These are phyloP conservation scores for Colletotrichum plurivorum DNA, from an alignment of 2,329 filamentous ascomycete genomes.

Conservation along the genomic window DNA sequence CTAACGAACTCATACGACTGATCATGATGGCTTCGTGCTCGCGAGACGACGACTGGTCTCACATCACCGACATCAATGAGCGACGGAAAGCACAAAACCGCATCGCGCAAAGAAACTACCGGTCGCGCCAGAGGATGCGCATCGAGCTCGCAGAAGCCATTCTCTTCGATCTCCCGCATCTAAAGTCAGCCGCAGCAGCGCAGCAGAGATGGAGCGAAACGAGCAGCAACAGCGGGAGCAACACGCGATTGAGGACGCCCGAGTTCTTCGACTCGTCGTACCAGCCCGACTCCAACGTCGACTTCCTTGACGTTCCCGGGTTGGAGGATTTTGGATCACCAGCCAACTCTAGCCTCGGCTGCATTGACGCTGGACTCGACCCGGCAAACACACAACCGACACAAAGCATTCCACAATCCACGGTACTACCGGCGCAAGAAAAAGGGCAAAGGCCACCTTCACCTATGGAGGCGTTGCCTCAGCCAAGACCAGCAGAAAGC, in stretches of 20 bases:
- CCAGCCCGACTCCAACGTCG: not conserved
- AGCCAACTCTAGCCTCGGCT: not conserved
- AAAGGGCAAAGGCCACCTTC: not conserved
- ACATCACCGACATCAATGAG: constrained; percentile 45
- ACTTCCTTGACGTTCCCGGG: constrained; percentile 12
- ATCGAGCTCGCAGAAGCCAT: constrained; percentile 21
- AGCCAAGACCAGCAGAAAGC: not conserved
- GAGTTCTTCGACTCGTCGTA: constrained; percentile 14
- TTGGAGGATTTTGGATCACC: constrained; percentile 14
- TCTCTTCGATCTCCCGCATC: constrained; percentile 16
- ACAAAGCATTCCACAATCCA: not conserved
- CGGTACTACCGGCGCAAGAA: not conserved
- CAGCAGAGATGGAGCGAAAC: constrained; percentile 16
- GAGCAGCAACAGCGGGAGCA: constrained; percentile 12
- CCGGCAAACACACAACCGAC: not conserved
- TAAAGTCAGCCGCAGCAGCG: constrained; percentile 5
- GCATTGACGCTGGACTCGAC: constrained; percentile 10
- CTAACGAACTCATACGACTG: not conserved
- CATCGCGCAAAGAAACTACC: constrained; percentile 26
- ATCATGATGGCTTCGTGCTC: constrained; percentile 3
- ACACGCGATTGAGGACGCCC: constrained; percentile 2
- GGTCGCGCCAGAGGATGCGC: constrained; percentile 20
- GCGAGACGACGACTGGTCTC: constrained; percentile 50
- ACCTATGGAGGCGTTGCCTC: not conserved
- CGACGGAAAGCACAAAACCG: constrained; percentile 32